Percentiles rank a stretch among this genome's conserved stretches.
These are phyloP conservation scores for Paecilomyces formosus DNA, from an alignment of 2,329 filamentous ascomycete species.

Conservation along the genomic window DNA sequence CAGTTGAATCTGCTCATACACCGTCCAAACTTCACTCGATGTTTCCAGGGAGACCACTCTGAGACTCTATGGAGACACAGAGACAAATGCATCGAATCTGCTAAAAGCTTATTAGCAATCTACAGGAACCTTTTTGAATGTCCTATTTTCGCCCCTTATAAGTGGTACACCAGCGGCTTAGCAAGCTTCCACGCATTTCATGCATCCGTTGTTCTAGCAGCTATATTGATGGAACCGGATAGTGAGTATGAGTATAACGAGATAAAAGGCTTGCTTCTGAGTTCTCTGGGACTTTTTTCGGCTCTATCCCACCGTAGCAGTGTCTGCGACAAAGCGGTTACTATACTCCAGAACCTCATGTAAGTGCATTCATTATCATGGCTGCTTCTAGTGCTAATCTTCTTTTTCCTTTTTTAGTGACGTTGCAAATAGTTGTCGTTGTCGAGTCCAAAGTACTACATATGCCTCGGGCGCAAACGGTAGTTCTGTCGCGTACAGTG, in stretches of 20 bases:
- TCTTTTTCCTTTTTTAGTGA: conserved; percentile 13
- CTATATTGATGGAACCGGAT: conserved; percentile 21
- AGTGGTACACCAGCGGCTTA: conserved; percentile 32
- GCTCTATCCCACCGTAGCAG: conserved; percentile 24
- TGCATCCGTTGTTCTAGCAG: conserved; percentile 25
- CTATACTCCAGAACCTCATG: conserved; percentile 26
- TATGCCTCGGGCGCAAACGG: too few relatives aligned
- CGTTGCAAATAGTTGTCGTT: conserved; percentile 12
- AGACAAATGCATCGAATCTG: conserved; percentile 24
- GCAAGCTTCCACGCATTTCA: conserved; percentile 37
- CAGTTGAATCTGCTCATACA: conserved; percentile 31
- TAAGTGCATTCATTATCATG: conserved; percentile 8
- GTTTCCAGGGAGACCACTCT: conserved; percentile 23
- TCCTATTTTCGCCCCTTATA: conserved; percentile 26
- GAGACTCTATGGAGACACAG: conserved; percentile 20
- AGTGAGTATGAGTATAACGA: conserved; percentile 21
- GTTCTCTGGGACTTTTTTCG: conserved; percentile 25
- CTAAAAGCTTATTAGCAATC: conserved; percentile 25
- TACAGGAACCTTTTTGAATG: conserved; percentile 24
- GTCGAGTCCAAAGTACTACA: neutral
- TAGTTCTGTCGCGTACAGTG: neutral
- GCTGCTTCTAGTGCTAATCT: neutral
- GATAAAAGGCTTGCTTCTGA: conserved; percentile 18
- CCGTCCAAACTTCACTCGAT: conserved; percentile 25
- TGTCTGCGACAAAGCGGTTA: conserved; percentile 30